Conservation (phyloP, 306 rosid genomes). For the Herpetospermum pedunculosum region DNA sequence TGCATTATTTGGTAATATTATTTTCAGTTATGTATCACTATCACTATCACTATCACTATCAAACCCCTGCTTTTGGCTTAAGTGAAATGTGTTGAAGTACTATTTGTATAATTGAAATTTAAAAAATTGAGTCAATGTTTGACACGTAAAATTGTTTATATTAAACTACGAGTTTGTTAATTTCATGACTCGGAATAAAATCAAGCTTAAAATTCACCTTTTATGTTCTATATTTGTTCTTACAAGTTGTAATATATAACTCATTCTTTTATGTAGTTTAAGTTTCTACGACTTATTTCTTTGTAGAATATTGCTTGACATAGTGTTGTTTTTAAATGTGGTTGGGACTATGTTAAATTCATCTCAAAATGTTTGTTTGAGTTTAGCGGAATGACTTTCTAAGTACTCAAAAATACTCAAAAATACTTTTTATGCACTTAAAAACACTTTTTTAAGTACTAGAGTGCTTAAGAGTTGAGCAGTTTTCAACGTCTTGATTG, state of each 20-base stretch:
- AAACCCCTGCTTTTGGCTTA: background rate
- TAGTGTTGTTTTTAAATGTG: background rate
- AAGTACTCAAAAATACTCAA: too few relatives aligned
- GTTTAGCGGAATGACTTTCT: too few relatives aligned
- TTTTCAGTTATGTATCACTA: background rate
- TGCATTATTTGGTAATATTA: background rate
- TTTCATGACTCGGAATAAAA: too few relatives aligned
- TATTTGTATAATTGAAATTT: background rate
- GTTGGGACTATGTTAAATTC: background rate
- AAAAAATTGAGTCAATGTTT: too few relatives aligned
- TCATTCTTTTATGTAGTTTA: background rate
- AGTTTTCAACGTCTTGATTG: background rate
- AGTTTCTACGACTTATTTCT: background rate
- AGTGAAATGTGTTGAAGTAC: background rate
- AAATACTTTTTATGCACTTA: too few relatives aligned
- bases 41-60: background rate
- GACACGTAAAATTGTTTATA: background rate
- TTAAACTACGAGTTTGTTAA: too few relatives aligned
- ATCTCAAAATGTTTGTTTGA: background rate
- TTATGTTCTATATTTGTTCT: background rate
- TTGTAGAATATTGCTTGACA: background rate
- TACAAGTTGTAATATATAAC: background rate
- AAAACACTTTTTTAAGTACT: too few relatives aligned
- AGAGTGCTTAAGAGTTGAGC: background rate
- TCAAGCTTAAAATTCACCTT: background rate